Percentiles rank a stretch among this genome's conserved stretches.
Conservation (phyloP, 306 rosid genomes). For the Aeschynomene evenia region DNA sequence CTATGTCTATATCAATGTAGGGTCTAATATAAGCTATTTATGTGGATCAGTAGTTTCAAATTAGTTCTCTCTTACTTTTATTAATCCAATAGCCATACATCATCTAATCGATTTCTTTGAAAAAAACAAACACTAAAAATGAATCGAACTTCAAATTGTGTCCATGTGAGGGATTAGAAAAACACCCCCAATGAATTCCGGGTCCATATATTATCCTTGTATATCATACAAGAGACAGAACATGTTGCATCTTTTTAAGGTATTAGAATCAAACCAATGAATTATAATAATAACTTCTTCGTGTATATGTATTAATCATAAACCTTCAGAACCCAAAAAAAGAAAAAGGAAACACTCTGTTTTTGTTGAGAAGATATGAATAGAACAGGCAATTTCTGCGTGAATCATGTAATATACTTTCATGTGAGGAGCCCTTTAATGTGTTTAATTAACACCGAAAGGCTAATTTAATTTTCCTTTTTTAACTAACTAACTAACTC, state of each 20-base stretch:
- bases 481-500: conserved; percentile 48
- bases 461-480: conserved; percentile 29
- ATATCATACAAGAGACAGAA: background rate
- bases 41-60: background rate
- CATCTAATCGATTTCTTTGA: background rate
- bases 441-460: conserved; percentile 37
- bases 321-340: too few relatives aligned
- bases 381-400: conserved; percentile 6
- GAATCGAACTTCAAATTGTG: background rate
- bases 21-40: background rate
- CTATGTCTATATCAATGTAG: background rate
- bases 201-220: background rate
- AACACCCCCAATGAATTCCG: background rate
- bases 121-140: background rate
- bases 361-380: background rate
- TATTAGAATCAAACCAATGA: background rate
- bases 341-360: background rate
- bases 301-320: background rate
- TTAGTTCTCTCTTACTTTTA: background rate
- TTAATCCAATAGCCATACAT: background rate
- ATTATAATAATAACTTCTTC: background rate
- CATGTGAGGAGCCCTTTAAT: conserved; percentile 38
- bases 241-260: background rate
- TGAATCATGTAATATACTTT: conserved; percentile 27
- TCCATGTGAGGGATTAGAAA: background rate